phyloP scores from a whole-genome alignment of 495 filamentous ascomycete species.

The Neurospora tetrasperma region DNA sequence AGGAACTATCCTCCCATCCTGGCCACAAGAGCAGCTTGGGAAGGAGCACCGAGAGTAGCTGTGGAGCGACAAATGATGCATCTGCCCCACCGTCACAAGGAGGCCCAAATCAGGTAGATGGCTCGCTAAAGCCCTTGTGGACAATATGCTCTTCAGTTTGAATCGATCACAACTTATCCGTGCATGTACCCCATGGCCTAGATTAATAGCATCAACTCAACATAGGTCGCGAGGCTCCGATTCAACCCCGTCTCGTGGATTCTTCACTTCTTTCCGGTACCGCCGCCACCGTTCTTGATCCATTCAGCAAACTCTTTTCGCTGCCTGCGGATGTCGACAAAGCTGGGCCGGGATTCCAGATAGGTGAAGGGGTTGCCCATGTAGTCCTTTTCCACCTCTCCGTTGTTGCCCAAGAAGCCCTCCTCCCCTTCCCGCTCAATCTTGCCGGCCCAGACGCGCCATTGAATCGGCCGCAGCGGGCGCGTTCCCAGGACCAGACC shows the following conservation, averaged over 20 bases:
- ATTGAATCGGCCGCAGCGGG: slow-evolving; percentile 64
- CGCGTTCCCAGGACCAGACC: slow-evolving; percentile 62
- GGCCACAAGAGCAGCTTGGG: neutral
- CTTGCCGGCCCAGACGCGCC: slow-evolving; percentile 75
- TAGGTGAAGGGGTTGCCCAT: slow-evolving; percentile 41
- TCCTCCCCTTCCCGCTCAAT: slow-evolving; percentile 64
- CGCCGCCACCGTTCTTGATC: slow-evolving; percentile 34
- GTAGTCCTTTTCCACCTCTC: slow-evolving; percentile 41
- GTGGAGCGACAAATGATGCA: neutral
- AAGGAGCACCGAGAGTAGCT: neutral
- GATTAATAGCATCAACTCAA: neutral
- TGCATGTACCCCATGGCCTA: neutral
- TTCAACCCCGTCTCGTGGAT: neutral
- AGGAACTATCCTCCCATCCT: neutral
- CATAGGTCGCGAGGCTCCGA: neutral
- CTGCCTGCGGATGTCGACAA: slow-evolving; percentile 53
- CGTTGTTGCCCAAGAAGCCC: slow-evolving; percentile 61
- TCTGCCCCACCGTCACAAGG: neutral
- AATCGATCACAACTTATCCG: neutral
- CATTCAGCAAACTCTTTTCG: slow-evolving; percentile 68
- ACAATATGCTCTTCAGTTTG: neutral
- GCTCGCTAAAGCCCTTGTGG: neutral
- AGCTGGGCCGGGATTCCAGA: slow-evolving; percentile 36
- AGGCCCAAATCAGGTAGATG: neutral
- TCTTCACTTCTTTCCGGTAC: neutral